phyloP scores from a whole-genome alignment of 2,329 filamentous ascomycete genomes.

The Mollisiaceae sp. region DNA sequence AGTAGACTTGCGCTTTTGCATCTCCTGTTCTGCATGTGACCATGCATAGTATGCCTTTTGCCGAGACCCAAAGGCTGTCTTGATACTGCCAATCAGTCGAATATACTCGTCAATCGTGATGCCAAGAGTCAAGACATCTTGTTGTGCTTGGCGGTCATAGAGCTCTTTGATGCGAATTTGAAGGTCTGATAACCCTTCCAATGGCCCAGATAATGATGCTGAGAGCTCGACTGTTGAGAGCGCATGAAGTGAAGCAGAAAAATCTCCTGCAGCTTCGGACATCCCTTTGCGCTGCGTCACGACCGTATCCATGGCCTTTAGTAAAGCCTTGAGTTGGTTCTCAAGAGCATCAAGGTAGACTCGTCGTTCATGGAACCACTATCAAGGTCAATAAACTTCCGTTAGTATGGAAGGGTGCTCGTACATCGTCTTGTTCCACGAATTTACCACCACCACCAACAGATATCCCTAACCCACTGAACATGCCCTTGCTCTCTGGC shows the following conservation, averaged over 20 bases:
- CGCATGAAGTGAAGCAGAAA: constrained; percentile 89
- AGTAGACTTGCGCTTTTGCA: constrained; percentile 84
- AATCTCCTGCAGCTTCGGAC: constrained; percentile 90
- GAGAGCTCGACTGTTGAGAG: constrained; percentile 93
- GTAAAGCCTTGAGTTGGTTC: constrained; percentile 83
- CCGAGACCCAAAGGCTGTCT: constrained; percentile 88
- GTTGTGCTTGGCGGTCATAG: constrained; percentile 95
- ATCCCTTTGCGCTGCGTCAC: constrained; percentile 91
- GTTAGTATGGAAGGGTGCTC: constrained; percentile 39
- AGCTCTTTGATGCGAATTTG: constrained; percentile 94
- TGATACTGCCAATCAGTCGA: constrained; percentile 91
- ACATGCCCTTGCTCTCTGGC: constrained; percentile 89
- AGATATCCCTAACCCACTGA: constrained; percentile 81
- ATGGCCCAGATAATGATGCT: constrained; percentile 81
- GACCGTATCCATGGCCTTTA: constrained; percentile 94
- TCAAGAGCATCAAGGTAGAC: constrained; percentile 95
- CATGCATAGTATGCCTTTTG: constrained; percentile 96
- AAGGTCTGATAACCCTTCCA: constrained; percentile 90
- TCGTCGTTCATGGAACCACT: constrained; percentile 98
- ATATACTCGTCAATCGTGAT: constrained; percentile 99
- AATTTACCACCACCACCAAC: constrained; percentile 85
- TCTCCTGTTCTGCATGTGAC: constrained; percentile 87
- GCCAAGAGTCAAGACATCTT: constrained; percentile 93
- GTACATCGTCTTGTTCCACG: constrained; percentile 93
- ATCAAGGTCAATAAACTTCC: constrained; percentile 33